Evolutionary conservation across 495 filamentous ascomycete species (phyloP).

Genomic region (Bacidia rubella): DNA sequence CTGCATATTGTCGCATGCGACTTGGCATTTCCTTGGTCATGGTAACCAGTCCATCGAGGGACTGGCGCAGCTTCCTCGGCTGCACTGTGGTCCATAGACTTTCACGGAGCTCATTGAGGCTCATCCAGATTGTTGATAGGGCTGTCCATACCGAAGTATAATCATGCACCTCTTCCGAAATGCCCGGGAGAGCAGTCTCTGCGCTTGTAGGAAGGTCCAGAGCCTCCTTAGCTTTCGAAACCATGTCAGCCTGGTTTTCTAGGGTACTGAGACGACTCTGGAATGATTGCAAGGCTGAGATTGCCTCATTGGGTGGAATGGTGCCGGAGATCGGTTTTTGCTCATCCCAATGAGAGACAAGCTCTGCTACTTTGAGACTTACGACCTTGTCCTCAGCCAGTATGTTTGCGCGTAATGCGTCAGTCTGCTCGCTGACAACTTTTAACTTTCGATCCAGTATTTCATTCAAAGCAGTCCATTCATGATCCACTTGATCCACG

Average conservation of each 20-base stretch:
- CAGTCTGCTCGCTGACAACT: conserved; percentile 88
- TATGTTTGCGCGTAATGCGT: conserved; percentile 92
- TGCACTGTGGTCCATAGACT: conserved; percentile 85
- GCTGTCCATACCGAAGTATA: conserved; percentile 97
- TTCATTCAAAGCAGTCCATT: conserved; percentile 86
- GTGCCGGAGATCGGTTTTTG: conserved; percentile 94
- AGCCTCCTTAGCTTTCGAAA: conserved; percentile 90
- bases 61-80: conserved; percentile 75
- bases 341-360: conserved; percentile 75
- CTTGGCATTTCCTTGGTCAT: conserved; percentile 99
- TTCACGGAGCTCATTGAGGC: conserved; percentile 83
- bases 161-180: conserved; percentile 94
- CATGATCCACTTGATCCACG: conserved; percentile 83
- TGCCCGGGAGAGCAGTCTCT: conserved; percentile 61
- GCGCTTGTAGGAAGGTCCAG: conserved; percentile 70
- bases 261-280: conserved; percentile 69
- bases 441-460: conserved; percentile 78
- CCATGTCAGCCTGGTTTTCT: conserved; percentile 80
- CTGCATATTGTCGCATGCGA: conserved; percentile 96
- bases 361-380: conserved; percentile 68
- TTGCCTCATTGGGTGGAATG: conserved; percentile 77
- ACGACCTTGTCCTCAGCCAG: conserved; percentile 85
- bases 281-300: conserved; percentile 62
- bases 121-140: conserved; percentile 92
- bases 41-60: conserved; percentile 82